phyloP scores from a whole-genome alignment of 2,329 filamentous ascomycete genomes.

The Parastagonospora nodorum region DNA sequence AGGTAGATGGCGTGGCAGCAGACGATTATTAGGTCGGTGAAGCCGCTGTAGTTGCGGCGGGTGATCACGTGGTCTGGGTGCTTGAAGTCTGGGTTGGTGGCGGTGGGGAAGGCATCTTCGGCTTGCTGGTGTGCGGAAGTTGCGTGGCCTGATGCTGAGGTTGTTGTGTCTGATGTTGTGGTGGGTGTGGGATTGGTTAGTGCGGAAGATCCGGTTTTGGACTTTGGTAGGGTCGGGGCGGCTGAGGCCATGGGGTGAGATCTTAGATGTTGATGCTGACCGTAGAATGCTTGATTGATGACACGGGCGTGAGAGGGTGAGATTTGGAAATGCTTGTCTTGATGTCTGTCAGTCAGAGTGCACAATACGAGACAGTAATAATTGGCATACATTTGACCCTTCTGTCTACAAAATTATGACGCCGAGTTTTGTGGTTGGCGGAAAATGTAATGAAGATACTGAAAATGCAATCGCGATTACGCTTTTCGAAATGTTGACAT shows the following conservation, averaged over 20 bases:
- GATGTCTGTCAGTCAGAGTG: no score
- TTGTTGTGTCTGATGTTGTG: slow-evolving; percentile 8
- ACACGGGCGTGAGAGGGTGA: background rate
- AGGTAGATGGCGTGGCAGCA: slow-evolving; percentile 83
- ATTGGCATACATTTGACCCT: no score
- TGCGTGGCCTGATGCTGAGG: background rate
- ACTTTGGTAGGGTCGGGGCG: slow-evolving; percentile 39
- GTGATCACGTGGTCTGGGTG: slow-evolving; percentile 38
- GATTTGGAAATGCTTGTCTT: no score
- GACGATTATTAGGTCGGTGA: slow-evolving; percentile 70
- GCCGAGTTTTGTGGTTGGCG: background rate
- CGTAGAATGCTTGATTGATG: background rate
- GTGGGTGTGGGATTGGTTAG: slow-evolving; percentile 9
- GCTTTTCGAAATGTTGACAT: background rate
- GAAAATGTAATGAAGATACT: background rate
- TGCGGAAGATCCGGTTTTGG: slow-evolving; percentile 24
- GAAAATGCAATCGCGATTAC: background rate
- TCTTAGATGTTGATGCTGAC: no score
- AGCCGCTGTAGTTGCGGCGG: slow-evolving; percentile 27
- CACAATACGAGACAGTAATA: no score
- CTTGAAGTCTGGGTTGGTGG: slow-evolving; percentile 25
- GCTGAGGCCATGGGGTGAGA: slow-evolving; percentile 32
- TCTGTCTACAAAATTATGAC: no score
- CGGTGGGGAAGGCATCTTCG: slow-evolving; percentile 3
- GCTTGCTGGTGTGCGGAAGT: slow-evolving; percentile 1